Evolutionary conservation across 768 basidiomycete species (phyloP).

Genomic region (Suillus bovinus): DNA sequence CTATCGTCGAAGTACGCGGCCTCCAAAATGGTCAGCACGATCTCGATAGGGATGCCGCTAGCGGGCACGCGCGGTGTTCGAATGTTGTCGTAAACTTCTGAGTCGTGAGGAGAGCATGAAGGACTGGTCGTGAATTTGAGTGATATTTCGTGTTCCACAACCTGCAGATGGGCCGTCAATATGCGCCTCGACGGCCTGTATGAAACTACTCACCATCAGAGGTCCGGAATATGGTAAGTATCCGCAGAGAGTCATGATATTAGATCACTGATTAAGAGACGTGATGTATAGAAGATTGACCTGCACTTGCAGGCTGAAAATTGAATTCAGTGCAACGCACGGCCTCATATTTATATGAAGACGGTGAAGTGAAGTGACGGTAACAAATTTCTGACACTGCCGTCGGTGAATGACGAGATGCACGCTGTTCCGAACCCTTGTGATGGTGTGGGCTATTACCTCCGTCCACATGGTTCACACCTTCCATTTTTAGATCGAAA

Average conservation of each 20-base stretch:
- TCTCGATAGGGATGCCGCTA: constrained; percentile 57
- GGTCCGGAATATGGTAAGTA: constrained; percentile 22
- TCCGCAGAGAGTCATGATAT: constrained; percentile 28
- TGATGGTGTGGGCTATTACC: constrained; percentile 2
- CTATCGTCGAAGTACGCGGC: constrained; percentile 44
- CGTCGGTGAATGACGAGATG: neutral
- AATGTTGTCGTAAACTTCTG: constrained; percentile 16
- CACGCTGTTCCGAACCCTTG: neutral
- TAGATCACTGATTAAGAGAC: constrained; percentile 19
- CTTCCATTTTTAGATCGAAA: constrained; percentile 10
- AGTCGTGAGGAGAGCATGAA: constrained; percentile 20
- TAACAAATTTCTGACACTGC: neutral
- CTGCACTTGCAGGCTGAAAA: neutral
- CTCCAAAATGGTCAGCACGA: constrained; percentile 65
- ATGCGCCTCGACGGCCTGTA: neutral
- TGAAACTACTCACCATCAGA: constrained; percentile 24
- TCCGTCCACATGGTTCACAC: constrained; percentile 10
- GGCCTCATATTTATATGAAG: constrained; percentile 27
- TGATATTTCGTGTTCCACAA: constrained; percentile 38
- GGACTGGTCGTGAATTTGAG: constrained; percentile 37
- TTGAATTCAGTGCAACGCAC: neutral
- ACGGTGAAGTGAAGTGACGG: constrained; percentile 1
- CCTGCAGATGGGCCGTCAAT: constrained; percentile 25
- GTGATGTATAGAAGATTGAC: constrained; percentile 7
- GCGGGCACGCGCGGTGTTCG: constrained; percentile 23